phyloP scores from a whole-genome alignment of 176 grass and related monocot genomes.

The Raddia guianensis region DNA sequence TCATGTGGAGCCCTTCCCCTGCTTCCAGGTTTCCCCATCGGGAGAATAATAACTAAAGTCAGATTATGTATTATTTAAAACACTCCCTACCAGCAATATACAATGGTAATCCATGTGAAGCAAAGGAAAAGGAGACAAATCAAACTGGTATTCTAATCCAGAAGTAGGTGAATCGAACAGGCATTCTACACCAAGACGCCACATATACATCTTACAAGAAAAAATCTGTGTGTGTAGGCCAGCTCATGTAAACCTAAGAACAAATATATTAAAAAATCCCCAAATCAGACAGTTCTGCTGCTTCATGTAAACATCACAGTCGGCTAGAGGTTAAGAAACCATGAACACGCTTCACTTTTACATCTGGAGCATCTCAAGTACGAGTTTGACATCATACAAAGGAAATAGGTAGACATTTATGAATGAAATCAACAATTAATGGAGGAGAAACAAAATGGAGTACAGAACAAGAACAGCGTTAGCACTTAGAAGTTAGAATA shows the following conservation, averaged over 20 bases:
- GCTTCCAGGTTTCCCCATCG: constrained; percentile 42
- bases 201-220: constrained; percentile 36
- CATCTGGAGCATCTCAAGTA: constrained; percentile 1
- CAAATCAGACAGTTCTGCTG: constrained; percentile 20
- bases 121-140: constrained; percentile 7
- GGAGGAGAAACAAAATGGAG: background rate
- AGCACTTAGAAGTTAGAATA: background rate
- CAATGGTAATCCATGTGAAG: constrained; percentile 44
- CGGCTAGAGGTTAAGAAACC: constrained; percentile 28
- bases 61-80: constrained; percentile 40
- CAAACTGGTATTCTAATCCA: constrained; percentile 27
- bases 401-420: background rate
- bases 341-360: constrained; percentile 18
- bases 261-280: background rate
- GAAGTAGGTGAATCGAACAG: constrained; percentile 21
- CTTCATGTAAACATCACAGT: constrained; percentile 33
- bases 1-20: constrained; percentile 26
- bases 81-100: constrained; percentile 2
- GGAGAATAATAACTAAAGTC: constrained; percentile 39
- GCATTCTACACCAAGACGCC: constrained; percentile 28
- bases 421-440: background rate
- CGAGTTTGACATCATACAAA: constrained; percentile 11
- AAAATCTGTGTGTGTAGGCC: constrained; percentile 36
- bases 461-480: background rate
- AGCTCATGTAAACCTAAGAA: constrained; percentile 34